Evolutionary conservation across 78 protist genomes (phyloP), one percentile per base, ranked within the genome.

Genomic region (Tieghemostelium lacteum): DNA sequence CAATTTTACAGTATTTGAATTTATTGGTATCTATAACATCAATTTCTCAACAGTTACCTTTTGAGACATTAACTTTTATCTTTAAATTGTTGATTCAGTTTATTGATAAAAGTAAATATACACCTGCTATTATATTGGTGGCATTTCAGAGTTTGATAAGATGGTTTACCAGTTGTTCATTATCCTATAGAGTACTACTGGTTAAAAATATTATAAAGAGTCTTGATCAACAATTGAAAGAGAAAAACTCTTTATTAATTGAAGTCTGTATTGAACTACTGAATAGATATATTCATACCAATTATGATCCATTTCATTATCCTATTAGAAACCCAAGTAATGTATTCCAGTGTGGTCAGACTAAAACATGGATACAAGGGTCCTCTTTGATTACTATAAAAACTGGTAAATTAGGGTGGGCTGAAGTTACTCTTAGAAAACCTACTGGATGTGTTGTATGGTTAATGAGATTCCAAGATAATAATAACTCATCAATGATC

Each of bases 391-490:
- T 83, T 28, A 39, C 91, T 4, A 83, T 83, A 36, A 39, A 71
- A 36, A 83, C 91, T 26, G 91, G 91, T 37, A 83, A 69, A 60
- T 31, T 83, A 0, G 91, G 91, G n/a, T 83, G 91, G 91, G 75
- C 91, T 16, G 91, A 83, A 31, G 91, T 83, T 4, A 83, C 91
- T 7, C 78, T 67, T 40, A 54, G 91, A 55, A 83, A 83, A 24
- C 75, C 91, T 33, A 83, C 91, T 58, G 91, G 91, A 0, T 83
- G 91, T 33, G 91, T 83, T 29, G 75, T 63, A 16, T 83, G 91
- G 91, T 45, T 83, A 36, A 66, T 69, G 78, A 52, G 69, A 55
- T 83, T 83, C 54, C 91, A 83, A 69, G 69, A 83, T 26, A 62
- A 75, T 33, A 58, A 42, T 17, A 75, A 75, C 37, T 78, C 66